Percentiles rank a stretch among this genome's conserved stretches.
Evolutionary conservation across 768 basidiomycete genomes (phyloP).

Genomic region (Amanita phalloides): DNA sequence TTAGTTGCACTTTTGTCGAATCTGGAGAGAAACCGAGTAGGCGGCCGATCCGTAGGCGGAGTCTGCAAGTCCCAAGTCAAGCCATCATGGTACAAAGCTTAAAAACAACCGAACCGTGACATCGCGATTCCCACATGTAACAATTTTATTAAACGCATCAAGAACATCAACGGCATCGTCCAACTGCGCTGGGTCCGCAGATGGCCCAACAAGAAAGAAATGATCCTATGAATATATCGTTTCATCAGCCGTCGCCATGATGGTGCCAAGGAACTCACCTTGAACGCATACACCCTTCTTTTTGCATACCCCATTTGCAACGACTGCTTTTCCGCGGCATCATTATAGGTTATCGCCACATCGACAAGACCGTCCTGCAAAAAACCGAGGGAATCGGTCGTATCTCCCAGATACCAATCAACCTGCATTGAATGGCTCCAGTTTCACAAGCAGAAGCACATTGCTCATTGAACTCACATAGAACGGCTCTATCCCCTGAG

Average conservation of each 20-base stretch:
- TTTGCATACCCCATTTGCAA: constrained; percentile 20
- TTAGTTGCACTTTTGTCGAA: constrained; percentile 52
- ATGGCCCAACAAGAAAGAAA: constrained; percentile 39
- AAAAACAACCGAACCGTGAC: constrained; percentile 26
- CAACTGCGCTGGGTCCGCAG: constrained; percentile 33
- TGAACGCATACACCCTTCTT: constrained; percentile 30
- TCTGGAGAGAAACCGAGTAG: constrained; percentile 42
- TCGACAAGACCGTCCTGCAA: constrained; percentile 33
- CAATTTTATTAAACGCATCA: constrained; percentile 38
- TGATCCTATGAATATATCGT: constrained; percentile 27
- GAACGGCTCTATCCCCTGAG: constrained; percentile 19
- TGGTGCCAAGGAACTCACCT: constrained; percentile 19
- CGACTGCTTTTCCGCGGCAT: constrained; percentile 33
- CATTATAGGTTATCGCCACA: constrained; percentile 42
- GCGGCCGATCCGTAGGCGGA: constrained; percentile 16
- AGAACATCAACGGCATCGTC: constrained; percentile 20
- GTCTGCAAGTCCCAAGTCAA: constrained; percentile 11
- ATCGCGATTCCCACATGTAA: constrained; percentile 31
- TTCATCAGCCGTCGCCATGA: no score
- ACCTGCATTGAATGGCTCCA: constrained; percentile 21
- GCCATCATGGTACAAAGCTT: neutral
- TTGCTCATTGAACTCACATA: constrained; percentile 14
- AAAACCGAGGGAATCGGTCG: constrained; percentile 35
- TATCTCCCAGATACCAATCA: constrained; percentile 48
- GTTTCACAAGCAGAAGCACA: neutral